These are phyloP conservation scores for Picea mariana DNA, from an alignment of 83 land plant genomes.

Conservation along the genomic window DNA sequence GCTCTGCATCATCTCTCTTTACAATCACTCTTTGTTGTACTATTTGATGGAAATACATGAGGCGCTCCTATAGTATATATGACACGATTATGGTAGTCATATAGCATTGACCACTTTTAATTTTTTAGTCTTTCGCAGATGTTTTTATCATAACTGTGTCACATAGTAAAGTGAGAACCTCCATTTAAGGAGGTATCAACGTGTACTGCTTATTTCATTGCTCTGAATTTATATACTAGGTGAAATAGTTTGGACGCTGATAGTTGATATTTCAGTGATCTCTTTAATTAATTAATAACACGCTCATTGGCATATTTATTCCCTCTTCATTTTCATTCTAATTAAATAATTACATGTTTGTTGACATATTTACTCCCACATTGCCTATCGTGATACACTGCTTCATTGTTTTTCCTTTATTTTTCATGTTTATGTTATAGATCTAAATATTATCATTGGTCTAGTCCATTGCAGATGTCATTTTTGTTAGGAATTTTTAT, in stretches of 20 bases:
- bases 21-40: too few species aligned
- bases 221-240: background rate
- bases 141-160: too few species aligned
- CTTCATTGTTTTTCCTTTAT: background rate
- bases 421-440: background rate
- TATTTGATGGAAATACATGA: too few species aligned
- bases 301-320: background rate
- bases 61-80: too few species aligned
- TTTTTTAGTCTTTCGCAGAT: too few species aligned
- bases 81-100: too few species aligned
- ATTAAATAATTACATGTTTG: background rate
- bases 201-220: background rate
- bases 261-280: background rate
- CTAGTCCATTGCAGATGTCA: background rate
- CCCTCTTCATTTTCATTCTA: background rate
- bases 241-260: background rate
- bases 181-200: background rate
- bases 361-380: background rate
- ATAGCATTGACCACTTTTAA: too few species aligned
- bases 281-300: background rate
- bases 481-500: constrained; percentile 11
- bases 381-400: background rate
- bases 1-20: too few species aligned
- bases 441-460: background rate
- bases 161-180: background rate